These are phyloP conservation scores for Mesembryanthemum crystallinum DNA, from an alignment of 148 eudicot species.

Conservation along the genomic window DNA sequence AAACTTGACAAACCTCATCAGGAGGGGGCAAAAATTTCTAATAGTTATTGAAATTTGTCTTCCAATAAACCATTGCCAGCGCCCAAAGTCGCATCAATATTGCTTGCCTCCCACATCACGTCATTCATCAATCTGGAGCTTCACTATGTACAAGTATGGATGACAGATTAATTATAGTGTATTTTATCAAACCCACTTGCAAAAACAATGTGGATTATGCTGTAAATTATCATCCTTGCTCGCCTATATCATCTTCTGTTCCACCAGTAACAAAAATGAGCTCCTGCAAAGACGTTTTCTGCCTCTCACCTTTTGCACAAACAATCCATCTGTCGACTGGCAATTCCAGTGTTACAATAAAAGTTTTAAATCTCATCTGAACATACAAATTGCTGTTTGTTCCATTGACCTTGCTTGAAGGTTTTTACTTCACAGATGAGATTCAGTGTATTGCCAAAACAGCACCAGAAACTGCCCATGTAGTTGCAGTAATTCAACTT, in stretches of 20 bases:
- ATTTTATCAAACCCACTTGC: not conserved
- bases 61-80: too few relatives aligned
- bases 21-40: too few relatives aligned
- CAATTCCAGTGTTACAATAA: too few relatives aligned
- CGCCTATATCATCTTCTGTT: not conserved
- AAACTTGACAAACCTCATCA: too few relatives aligned
- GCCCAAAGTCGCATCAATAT: too few relatives aligned
- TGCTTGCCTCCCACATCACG: too few relatives aligned
- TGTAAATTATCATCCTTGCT: not conserved
- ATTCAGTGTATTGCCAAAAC: not conserved
- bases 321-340: too few relatives aligned
- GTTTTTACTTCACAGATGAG: not conserved
- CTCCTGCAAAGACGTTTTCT: not conserved
- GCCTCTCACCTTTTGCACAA: not conserved
- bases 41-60: too few relatives aligned
- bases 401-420: not conserved
- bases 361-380: too few relatives aligned
- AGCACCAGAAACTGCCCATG: not conserved
- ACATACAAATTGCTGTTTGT: too few relatives aligned
- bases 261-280: not conserved
- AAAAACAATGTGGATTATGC: not conserved
- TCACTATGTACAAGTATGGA: not conserved
- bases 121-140: too few relatives aligned
- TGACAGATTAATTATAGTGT: not conserved
- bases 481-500: constrained; percentile 4